Percentiles rank a stretch among this genome's conserved stretches.
These are phyloP conservation scores for Plantago major DNA, from an alignment of 257 asterid species.

Conservation along the genomic window DNA sequence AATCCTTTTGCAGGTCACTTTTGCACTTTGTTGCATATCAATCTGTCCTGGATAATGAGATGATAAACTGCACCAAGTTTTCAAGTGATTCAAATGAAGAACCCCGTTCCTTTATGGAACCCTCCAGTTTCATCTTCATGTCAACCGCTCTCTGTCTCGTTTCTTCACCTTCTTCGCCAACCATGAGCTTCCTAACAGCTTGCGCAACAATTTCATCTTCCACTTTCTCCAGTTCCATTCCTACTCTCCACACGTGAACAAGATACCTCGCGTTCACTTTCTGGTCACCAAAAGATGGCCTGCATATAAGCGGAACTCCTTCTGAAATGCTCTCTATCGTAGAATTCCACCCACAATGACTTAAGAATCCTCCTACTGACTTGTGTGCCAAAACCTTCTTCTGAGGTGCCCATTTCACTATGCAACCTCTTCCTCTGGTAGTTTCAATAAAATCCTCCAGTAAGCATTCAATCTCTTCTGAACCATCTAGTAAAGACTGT, in stretches of 20 bases:
- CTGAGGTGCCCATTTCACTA: slow-evolving; percentile 49
- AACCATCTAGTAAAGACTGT: slow-evolving; percentile 20
- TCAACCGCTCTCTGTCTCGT: slow-evolving; percentile 21
- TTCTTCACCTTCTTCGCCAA: slow-evolving; percentile 23
- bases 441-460: slow-evolving; percentile 12
- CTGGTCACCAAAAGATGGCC: slow-evolving; percentile 32
- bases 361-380: slow-evolving; percentile 35
- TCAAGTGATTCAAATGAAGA: slow-evolving; percentile 25
- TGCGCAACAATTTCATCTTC: slow-evolving; percentile 24
- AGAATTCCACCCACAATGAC: slow-evolving; percentile 54
- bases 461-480: slow-evolving; percentile 18
- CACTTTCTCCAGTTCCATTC: slow-evolving; percentile 24
- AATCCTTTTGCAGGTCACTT: too few species aligned
- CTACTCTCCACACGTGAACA: slow-evolving; percentile 33
- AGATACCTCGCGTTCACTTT: slow-evolving; percentile 26
- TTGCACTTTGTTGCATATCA: too few species aligned
- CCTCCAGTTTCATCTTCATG: slow-evolving; percentile 18
- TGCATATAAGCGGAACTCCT: slow-evolving; percentile 34
- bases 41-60: slow-evolving; percentile 5
- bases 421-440: slow-evolving; percentile 7
- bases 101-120: slow-evolving; percentile 19
- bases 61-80: slow-evolving; percentile 28
- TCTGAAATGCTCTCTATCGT: slow-evolving; percentile 32
- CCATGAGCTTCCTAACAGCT: slow-evolving; percentile 31
- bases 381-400: slow-evolving; percentile 32